Base-by-base conservation (phyloP, 768 basidiomycete genomes). In the Exsudoporus frostii region DNA sequence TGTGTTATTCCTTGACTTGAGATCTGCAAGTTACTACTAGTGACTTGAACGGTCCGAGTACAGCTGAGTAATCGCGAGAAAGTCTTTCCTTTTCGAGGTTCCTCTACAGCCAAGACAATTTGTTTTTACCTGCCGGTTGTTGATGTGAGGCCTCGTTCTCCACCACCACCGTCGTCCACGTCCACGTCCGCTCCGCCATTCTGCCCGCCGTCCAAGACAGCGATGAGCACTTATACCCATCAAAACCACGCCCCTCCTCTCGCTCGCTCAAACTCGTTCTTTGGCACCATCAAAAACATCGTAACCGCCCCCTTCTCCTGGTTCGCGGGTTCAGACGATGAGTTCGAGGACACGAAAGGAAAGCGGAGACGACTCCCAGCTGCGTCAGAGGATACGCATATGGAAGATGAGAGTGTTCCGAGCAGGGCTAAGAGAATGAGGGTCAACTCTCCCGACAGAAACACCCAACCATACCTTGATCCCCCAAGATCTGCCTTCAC, bases 201-300 rank as follows among this genome's bases (percentile, higher is more conserved):
- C 24, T 47, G 54, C 56, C 61, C 63, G 14, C 46, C 56, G 59
- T 49, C 47, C 24, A 32, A 1, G 50, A 53, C 60, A 61, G 57
- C 56, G 56, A 70, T 70, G 68, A 69, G 58, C 58, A 51, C 65
- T 0, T 60, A 71, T 61, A 64, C 67, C 58, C 66, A 65, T 4
- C 62, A 65, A 34, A 55, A 57, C 9, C 58, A 57, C 62, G 39
- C 74, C 63, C 50, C 69, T 59, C 56, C 74, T 11, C 64, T 84
- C 40, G 71, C 69, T 59, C 81, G 83, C 58, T 76, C 77, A n/a
- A 79, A 74, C 19, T 85, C 85, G 25, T 75, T 87, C 60, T 66
- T 86, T 39, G 82, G 81, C 45, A 68, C 83, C 43, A 78, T 87
- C 69, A 86, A 80, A 75, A 81, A 76, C 71, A 72, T 86, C 65